Percentiles rank a stretch among this genome's conserved stretches.
Evolutionary conservation across 805 yeast genomes (phyloP).

Genomic region (Candida namnaoensis): DNA sequence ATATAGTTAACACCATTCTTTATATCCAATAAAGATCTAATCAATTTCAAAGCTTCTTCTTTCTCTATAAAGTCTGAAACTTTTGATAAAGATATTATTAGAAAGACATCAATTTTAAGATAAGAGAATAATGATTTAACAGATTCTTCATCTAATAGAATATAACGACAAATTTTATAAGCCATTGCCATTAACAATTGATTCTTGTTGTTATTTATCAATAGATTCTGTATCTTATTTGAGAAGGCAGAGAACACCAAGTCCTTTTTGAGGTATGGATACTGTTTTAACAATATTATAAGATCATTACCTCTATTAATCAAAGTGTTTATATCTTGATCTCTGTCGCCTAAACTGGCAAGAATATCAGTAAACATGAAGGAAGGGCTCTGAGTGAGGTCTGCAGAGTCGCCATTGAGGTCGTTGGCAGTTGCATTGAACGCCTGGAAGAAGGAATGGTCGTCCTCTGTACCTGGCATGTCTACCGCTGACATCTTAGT

Average conservation of each 20-base stretch:
- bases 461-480: too few species aligned
- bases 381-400: constrained; percentile 34
- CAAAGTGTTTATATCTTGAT: constrained; percentile 37
- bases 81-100: constrained; percentile 57
- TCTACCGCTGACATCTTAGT: too few species aligned
- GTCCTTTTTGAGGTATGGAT: constrained; percentile 58
- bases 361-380: constrained; percentile 59
- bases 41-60: constrained; percentile 66
- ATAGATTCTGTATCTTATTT: constrained; percentile 47
- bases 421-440: too few species aligned
- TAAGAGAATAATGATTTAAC: constrained; percentile 38
- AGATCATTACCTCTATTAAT: constrained; percentile 61
- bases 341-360: constrained; percentile 44
- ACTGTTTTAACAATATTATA: constrained; percentile 41
- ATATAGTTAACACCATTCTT: constrained; percentile 43
- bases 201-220: constrained; percentile 33
- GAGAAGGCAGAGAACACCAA: constrained; percentile 51
- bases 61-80: constrained; percentile 47
- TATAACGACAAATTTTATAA: constrained; percentile 61
- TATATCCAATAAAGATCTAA: constrained; percentile 52
- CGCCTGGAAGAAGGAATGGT: too few species aligned
- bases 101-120: constrained; percentile 50
- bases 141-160: constrained; percentile 47
- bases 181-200: constrained; percentile 67
- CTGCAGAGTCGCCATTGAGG: too few species aligned